phyloP scores from a whole-genome alignment of 352 stramenopile genomes.

The Elongisporangium anandrum region DNA sequence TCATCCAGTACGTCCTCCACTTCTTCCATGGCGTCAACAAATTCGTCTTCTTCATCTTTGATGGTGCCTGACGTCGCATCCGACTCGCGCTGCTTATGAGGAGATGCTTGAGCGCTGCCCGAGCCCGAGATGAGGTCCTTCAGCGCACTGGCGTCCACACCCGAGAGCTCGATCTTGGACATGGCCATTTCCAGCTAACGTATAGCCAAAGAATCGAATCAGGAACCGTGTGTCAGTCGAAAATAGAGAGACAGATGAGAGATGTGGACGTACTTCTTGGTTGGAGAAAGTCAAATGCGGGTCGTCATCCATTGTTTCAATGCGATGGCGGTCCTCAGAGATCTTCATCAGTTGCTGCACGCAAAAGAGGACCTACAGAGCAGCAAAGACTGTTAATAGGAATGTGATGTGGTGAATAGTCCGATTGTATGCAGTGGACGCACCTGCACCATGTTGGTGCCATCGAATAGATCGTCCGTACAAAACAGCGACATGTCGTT shows the following conservation, averaged over 20 bases:
- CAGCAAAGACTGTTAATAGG: background rate
- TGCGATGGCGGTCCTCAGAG: constrained; percentile 37
- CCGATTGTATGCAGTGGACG: background rate
- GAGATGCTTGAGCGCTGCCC: background rate
- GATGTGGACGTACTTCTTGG: constrained; percentile 37
- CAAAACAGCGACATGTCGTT: constrained; percentile 78
- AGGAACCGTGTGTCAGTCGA: too few species aligned
- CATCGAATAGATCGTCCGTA: constrained; percentile 81
- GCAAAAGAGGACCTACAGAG: constrained; percentile 53
- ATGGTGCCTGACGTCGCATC: background rate
- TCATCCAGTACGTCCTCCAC: constrained; percentile 5
- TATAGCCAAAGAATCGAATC: too few species aligned
- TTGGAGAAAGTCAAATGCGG: constrained; percentile 49
- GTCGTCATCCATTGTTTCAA: constrained; percentile 39
- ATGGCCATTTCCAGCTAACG: constrained; percentile 65
- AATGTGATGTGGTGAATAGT: background rate
- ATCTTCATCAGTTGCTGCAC: constrained; percentile 76
- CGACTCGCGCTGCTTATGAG: background rate
- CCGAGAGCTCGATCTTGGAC: constrained; percentile 61
- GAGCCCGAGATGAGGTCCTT: constrained; percentile 27
- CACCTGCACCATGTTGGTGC: constrained; percentile 81
- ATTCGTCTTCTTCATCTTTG: background rate
- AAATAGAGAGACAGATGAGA: constrained; percentile 1
- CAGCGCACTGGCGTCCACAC: constrained; percentile 44
- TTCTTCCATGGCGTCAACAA: background rate